Conservation (phyloP, 805 yeast species). For the Candida chauliodis region DNA sequence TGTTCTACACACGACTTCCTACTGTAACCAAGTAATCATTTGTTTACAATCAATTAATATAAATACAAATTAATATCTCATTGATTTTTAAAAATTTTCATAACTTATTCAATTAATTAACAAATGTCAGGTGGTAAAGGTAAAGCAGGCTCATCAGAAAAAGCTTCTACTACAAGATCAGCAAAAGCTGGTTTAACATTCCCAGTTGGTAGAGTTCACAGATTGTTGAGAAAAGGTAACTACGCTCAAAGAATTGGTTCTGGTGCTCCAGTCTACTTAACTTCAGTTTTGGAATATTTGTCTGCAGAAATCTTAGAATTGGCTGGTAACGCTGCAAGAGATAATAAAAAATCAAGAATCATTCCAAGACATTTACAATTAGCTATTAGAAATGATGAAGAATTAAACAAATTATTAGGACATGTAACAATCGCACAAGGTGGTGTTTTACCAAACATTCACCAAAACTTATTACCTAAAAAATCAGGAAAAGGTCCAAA, state of each 20-base stretch:
- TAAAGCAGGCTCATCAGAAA: conserved; percentile 45
- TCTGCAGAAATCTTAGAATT: conserved; percentile 50
- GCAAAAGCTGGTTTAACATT: conserved; percentile 48
- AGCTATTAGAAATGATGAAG: conserved; percentile 53
- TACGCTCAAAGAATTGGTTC: conserved; percentile 52
- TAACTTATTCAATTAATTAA: too few relatives aligned
- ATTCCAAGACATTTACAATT: conserved; percentile 51
- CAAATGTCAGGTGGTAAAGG: conserved; percentile 38
- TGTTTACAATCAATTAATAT: too few relatives aligned
- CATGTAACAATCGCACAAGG: conserved; percentile 51
- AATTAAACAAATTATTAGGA: conserved; percentile 48
- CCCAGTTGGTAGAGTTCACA: conserved; percentile 51
- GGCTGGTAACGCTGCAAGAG: conserved; percentile 53
- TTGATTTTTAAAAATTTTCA: too few relatives aligned
- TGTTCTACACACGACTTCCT: too few relatives aligned
- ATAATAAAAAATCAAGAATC: conserved; percentile 49
- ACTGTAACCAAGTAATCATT: too few relatives aligned
- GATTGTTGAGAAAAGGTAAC: conserved; percentile 49
- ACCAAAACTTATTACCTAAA: conserved; percentile 51
- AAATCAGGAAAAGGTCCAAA: conserved; percentile 48
- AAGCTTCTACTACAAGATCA: conserved; percentile 48
- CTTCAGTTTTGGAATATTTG: conserved; percentile 48
- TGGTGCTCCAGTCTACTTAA: conserved; percentile 51
- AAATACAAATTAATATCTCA: conserved; percentile 1
- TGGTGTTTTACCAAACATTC: conserved; percentile 52